Conservation (phyloP, 352 stramenopile genomes). For the Elongisporangium anandrum region DNA sequence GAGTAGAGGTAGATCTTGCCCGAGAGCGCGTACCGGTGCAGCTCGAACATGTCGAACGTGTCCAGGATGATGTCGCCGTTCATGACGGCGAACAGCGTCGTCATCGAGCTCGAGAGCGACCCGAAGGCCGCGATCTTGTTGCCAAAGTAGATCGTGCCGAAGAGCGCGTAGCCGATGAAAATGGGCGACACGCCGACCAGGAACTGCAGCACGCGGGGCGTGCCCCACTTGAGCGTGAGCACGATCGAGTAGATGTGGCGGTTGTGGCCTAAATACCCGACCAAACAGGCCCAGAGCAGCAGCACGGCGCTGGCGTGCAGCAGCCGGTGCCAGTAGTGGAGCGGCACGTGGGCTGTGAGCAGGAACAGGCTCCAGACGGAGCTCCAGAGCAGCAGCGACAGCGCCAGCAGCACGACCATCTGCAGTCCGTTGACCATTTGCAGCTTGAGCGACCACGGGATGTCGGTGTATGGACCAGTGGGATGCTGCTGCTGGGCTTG, state of each 20-base stretch:
- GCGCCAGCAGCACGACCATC: conserved; percentile 43
- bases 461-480: conserved; percentile 22
- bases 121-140: conserved; percentile 74
- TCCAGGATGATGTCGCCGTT: conserved; percentile 91
- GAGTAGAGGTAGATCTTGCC: conserved; percentile 84
- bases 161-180: conserved; percentile 85
- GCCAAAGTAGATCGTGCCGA: conserved; percentile 89
- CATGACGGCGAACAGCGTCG: conserved; percentile 86
- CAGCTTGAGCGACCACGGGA: conserved; percentile 51
- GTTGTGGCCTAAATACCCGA: conserved; percentile 88
- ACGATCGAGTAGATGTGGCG: conserved; percentile 87
- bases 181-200: conserved; percentile 85
- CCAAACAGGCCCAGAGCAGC: conserved; percentile 77
- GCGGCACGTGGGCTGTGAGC: conserved; percentile 66
- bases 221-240: conserved; percentile 79
- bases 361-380: conserved; percentile 71
- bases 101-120: conserved; percentile 55
- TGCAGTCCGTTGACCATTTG: conserved; percentile 73
- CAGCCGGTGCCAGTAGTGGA: conserved; percentile 70
- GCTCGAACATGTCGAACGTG: conserved; percentile 82
- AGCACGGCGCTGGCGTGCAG: conserved; percentile 65
- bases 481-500: conserved; percentile 2
- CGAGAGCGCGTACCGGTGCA: conserved; percentile 55
- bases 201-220: conserved; percentile 84
- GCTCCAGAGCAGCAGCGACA: conserved; percentile 52